Percentiles rank a stretch among this genome's conserved stretches.
Evolutionary conservation across 176 grass and related monocot genomes (phyloP).

Genomic region (Avena insularis): DNA sequence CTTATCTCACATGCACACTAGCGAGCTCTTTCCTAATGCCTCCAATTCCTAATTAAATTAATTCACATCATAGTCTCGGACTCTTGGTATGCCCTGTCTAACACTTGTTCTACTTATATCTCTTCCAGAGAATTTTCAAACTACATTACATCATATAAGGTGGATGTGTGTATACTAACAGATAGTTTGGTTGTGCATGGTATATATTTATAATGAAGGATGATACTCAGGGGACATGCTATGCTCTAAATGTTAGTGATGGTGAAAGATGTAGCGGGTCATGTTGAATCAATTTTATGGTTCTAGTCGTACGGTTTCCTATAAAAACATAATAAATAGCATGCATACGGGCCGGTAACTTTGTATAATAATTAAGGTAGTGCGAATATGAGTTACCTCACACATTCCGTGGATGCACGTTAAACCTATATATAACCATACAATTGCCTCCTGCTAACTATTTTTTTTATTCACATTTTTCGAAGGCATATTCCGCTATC

Average conservation of each 20-base stretch:
- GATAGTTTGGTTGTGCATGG: neutral
- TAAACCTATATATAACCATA: no score
- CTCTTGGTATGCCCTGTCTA: neutral
- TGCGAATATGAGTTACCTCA: no score
- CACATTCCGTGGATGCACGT: no score
- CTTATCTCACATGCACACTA: neutral
- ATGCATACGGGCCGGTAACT: no score
- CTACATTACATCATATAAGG: neutral
- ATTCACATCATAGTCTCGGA: neutral
- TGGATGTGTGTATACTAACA: neutral
- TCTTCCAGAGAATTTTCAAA: neutral
- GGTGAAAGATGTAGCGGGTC: neutral
- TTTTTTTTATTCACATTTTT: no score
- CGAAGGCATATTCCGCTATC: no score
- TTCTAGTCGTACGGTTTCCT: no score
- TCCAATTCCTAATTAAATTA: neutral
- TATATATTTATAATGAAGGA: neutral
- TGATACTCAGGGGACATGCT: neutral
- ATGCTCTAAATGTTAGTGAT: neutral
- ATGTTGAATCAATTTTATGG: no score
- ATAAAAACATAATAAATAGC: no score
- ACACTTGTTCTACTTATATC: neutral
- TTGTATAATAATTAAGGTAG: no score
- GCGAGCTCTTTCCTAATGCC: neutral
- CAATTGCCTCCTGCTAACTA: no score